These are phyloP conservation scores for Alternaria rosae DNA, from an alignment of 2,329 filamentous ascomycete species.

Conservation along the genomic window DNA sequence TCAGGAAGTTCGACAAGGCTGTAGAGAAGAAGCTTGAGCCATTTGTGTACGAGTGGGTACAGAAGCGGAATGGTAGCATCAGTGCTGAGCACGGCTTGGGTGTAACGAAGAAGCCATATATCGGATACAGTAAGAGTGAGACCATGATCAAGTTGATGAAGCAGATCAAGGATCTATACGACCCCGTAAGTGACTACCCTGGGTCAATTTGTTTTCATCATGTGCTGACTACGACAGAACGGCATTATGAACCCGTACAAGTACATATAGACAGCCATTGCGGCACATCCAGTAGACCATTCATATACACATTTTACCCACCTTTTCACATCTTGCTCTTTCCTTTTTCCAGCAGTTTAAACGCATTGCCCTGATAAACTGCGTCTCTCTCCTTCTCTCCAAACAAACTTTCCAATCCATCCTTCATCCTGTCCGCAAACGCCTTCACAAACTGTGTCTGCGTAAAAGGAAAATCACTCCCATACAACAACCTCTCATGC, in stretches of 20 bases:
- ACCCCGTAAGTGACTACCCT: slow-evolving; percentile 74
- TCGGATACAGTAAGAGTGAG: slow-evolving; percentile 89
- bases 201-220: not conserved
- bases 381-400: slow-evolving; percentile 43
- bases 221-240: slow-evolving; percentile 65
- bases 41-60: slow-evolving; percentile 97
- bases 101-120: slow-evolving; percentile 93
- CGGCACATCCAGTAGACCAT: slow-evolving; percentile 4
- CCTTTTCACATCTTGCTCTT: slow-evolving; percentile 1
- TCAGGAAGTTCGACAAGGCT: slow-evolving; percentile 81
- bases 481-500: slow-evolving; percentile 57
- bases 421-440: slow-evolving; percentile 53
- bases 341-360: slow-evolving; percentile 35
- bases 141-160: slow-evolving; percentile 92
- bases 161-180: slow-evolving; percentile 91
- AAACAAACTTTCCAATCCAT: slow-evolving; percentile 51
- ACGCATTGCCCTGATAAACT: slow-evolving; percentile 52
- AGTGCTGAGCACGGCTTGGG: slow-evolving; percentile 96
- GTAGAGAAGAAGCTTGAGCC: slow-evolving; percentile 91
- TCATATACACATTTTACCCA: not conserved
- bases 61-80: slow-evolving; percentile 86
- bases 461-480: slow-evolving; percentile 63
- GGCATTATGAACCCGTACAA: slow-evolving; percentile 99
- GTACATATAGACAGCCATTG: slow-evolving; percentile 68
- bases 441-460: slow-evolving; percentile 46